A percentile compares a stretch with the other conserved stretches of the same genome.
phyloP scores from a whole-genome alignment of 2,329 filamentous ascomycete species.

The Colletotrichum brevisporum region DNA sequence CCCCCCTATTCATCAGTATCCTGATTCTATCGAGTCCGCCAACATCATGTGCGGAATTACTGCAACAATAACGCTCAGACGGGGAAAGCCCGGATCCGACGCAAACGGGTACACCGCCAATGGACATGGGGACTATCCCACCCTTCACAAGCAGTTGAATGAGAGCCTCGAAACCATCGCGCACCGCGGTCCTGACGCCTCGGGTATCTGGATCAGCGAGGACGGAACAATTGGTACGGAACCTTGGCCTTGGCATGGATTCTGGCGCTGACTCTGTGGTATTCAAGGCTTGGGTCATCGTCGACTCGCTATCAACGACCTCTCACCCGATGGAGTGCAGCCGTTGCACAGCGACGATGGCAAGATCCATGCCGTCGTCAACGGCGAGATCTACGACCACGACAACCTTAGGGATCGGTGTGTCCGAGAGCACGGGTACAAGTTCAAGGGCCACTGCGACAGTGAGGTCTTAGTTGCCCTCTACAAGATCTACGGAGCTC shows the following conservation, averaged over 20 bases:
- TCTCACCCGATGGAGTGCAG: slow-evolving; percentile 60
- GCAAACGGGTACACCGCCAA: not conserved
- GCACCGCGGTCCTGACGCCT: slow-evolving; percentile 50
- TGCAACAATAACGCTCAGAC: slow-evolving; percentile 13
- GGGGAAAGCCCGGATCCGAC: not conserved
- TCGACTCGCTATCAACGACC: slow-evolving; percentile 67
- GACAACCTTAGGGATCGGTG: slow-evolving; percentile 59
- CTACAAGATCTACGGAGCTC: slow-evolving; percentile 62
- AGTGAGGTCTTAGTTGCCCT: slow-evolving; percentile 67
- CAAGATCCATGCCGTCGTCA: slow-evolving; percentile 67
- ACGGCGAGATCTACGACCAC: slow-evolving; percentile 71
- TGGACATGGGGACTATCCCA: not conserved
- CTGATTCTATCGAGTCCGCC: not conserved
- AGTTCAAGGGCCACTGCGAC: slow-evolving; percentile 62
- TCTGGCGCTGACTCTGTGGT: not conserved
- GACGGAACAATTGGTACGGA: slow-evolving; percentile 25
- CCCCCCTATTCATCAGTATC: not conserved
- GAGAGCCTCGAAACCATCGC: slow-evolving; percentile 41
- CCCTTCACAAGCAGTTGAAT: slow-evolving; percentile 9
- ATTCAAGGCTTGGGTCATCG: slow-evolving; percentile 58
- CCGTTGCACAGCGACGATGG: slow-evolving; percentile 56
- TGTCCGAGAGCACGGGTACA: slow-evolving; percentile 51
- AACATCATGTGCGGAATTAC: slow-evolving; percentile 36
- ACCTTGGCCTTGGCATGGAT: slow-evolving; percentile 3
- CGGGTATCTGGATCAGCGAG: slow-evolving; percentile 46